Percentiles rank a stretch among this genome's conserved stretches.
phyloP scores from a whole-genome alignment of 768 basidiomycete species.

The Dictyophora rubrovolvata region DNA sequence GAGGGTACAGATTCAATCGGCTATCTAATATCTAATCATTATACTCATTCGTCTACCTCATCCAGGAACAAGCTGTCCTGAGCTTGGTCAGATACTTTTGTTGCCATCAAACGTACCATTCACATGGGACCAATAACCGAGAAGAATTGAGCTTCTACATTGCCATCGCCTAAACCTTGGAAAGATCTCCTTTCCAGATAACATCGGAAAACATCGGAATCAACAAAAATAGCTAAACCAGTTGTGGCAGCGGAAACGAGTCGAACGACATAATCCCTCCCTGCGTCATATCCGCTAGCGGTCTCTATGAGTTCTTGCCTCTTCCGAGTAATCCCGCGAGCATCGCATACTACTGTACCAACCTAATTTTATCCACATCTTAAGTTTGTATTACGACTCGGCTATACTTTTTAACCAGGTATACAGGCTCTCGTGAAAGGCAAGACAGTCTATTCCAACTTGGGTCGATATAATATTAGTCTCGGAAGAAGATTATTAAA shows the following conservation, averaged over 20 bases:
- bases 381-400: too few relatives aligned
- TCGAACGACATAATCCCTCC: not conserved
- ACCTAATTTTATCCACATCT: too few relatives aligned
- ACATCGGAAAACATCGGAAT: not conserved
- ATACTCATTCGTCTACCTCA: not conserved
- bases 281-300: not conserved
- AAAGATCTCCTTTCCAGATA: not conserved
- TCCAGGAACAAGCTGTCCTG: not conserved
- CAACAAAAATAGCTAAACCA: not conserved
- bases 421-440: too few relatives aligned
- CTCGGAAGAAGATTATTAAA: not conserved
- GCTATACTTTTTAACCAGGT: too few relatives aligned
- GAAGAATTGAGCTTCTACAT: not conserved
- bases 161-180: not conserved
- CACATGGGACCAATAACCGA: not conserved
- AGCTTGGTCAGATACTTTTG: not conserved
- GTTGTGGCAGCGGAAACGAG: not conserved
- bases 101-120: not conserved
- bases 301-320: not conserved
- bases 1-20: not conserved
- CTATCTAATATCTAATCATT: not conserved
- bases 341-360: not conserved
- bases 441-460: not conserved
- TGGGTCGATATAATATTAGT: not conserved
- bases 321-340: not conserved